Evolutionary conservation across 2,329 filamentous ascomycete species (phyloP).

Genomic region (Colletotrichum sp.): DNA sequence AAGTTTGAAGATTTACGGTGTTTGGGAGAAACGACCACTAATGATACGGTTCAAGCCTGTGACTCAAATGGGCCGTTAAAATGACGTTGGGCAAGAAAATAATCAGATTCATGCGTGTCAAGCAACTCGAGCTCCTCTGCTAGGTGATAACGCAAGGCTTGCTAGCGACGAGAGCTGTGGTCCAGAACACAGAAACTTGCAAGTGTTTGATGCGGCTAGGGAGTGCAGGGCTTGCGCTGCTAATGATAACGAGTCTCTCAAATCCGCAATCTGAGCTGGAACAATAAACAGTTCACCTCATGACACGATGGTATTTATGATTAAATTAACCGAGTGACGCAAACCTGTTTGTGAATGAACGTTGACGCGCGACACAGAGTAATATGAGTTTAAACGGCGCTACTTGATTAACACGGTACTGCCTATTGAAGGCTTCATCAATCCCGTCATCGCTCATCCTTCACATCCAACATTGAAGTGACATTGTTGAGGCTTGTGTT

Average conservation of each 20-base stretch:
- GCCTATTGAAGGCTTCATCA: background rate
- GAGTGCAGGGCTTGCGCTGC: background rate
- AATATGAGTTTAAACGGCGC: no score
- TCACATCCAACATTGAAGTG: background rate
- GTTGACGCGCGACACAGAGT: background rate
- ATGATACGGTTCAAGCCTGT: background rate
- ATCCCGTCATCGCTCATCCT: background rate
- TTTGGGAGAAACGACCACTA: conserved; percentile 38
- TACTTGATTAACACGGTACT: background rate
- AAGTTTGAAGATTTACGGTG: conserved; percentile 37
- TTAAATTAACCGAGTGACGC: background rate
- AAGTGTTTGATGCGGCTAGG: background rate
- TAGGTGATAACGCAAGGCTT: background rate
- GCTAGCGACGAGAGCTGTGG: background rate
- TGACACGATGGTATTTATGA: no score
- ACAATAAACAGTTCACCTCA: no score
- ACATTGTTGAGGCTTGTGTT: background rate
- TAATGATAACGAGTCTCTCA: background rate
- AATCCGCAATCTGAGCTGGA: background rate
- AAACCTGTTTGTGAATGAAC: background rate
- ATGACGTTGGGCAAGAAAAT: background rate
- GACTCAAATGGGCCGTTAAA: background rate
- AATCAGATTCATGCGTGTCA: background rate
- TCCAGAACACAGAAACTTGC: background rate
- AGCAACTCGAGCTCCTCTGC: background rate